Evolutionary conservation across 2,329 filamentous ascomycete genomes (phyloP).

Genomic region (Zasmidium angulare): DNA sequence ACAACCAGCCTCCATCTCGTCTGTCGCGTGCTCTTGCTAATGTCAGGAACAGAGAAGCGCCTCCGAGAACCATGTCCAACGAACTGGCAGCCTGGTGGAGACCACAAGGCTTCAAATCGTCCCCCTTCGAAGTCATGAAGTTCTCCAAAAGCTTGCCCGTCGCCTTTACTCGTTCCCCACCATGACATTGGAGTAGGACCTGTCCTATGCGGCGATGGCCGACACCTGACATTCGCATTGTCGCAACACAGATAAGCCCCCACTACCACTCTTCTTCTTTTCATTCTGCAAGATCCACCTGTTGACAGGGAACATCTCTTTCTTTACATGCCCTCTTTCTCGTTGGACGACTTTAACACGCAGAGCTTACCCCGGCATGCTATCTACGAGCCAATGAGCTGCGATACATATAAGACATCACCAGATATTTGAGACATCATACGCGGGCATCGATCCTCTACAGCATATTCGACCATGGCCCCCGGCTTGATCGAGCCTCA

Average conservation of each 20-base stretch:
- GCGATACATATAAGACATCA: not conserved
- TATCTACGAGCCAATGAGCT: not conserved
- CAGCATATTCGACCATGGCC: slow-evolving; percentile 49
- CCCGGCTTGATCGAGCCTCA: slow-evolving; percentile 56
- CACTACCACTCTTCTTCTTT: not conserved
- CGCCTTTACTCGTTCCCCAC: no score
- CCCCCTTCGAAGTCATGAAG: no score
- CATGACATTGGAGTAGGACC: not conserved
- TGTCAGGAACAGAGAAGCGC: no score
- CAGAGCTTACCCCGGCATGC: not conserved
- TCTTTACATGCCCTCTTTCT: not conserved
- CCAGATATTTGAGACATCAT: not conserved
- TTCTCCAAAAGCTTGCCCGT: no score
- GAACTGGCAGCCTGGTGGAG: no score
- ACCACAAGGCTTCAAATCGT: no score
- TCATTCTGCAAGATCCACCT: not conserved
- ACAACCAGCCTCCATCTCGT: not conserved
- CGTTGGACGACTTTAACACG: not conserved
- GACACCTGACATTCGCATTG: not conserved
- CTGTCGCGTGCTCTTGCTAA: not conserved
- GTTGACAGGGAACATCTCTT: not conserved
- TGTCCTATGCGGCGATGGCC: not conserved
- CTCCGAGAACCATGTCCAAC: no score
- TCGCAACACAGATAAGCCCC: not conserved
- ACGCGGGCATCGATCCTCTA: not conserved